Percentiles rank a stretch among this genome's conserved stretches.
Conservation (phyloP, 2,329 filamentous ascomycete genomes). For the Fusarium piperis region DNA sequence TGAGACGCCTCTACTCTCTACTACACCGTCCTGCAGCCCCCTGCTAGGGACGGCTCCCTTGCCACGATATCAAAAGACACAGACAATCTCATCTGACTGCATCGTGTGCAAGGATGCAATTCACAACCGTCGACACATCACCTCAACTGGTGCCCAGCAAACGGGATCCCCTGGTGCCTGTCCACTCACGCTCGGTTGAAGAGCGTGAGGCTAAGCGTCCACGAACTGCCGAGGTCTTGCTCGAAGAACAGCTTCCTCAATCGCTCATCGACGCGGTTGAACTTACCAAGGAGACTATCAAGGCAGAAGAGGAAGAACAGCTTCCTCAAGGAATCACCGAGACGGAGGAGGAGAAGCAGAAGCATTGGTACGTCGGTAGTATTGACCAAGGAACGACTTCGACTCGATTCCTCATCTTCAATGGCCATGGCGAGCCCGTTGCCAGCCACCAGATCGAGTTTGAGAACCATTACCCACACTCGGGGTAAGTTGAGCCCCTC, state of each 20-base stretch:
- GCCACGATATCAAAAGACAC: constrained; percentile 35
- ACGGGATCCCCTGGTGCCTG: constrained; percentile 11
- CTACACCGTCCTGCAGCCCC: constrained; percentile 3
- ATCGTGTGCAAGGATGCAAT: constrained; percentile 43
- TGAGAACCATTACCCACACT: constrained; percentile 82
- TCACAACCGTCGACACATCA: constrained; percentile 23
- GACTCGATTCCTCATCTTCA: constrained; percentile 90
- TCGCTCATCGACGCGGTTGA: constrained; percentile 41
- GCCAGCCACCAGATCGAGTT: constrained; percentile 90
- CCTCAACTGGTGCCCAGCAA: constrained; percentile 14
- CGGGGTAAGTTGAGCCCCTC: constrained; percentile 70
- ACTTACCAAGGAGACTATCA: constrained; percentile 17
- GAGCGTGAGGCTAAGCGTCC: constrained; percentile 29
- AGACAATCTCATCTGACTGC: constrained; percentile 12
- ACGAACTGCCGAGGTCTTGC: constrained; percentile 34
- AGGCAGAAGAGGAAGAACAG: constrained; percentile 21
- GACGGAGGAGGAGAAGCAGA: constrained; percentile 45
- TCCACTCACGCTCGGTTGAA: constrained; percentile 9
- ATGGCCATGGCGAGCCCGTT: constrained; percentile 79
- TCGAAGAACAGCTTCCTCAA: constrained; percentile 37
- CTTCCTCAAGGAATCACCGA: constrained; percentile 46
- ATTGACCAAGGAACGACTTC: constrained; percentile 94
- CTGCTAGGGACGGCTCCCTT: constrained; percentile 41
- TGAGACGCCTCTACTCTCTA: constrained; percentile 9
- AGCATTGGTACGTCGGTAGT: constrained; percentile 79